Percentiles rank a stretch among this genome's conserved stretches.
Conservation (phyloP, 1,139 yeast genomes). For the Yamadazyma blattariae region DNA sequence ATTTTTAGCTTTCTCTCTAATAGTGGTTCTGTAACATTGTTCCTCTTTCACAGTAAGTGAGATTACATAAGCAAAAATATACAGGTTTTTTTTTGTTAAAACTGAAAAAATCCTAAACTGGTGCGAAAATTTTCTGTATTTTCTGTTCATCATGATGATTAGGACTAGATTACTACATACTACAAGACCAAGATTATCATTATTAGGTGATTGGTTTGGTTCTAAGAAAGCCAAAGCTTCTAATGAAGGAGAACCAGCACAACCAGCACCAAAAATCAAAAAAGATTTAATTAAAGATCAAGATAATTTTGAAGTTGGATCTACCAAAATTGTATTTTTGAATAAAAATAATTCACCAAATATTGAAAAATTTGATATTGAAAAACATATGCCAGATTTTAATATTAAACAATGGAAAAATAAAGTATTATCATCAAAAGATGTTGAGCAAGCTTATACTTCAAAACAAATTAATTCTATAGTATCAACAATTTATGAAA, state of each 20-base stretch:
- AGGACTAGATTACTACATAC: constrained; percentile 12
- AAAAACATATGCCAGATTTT: constrained; percentile 35
- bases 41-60: no score
- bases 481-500: constrained; percentile 25
- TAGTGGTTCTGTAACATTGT: no score
- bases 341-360: constrained; percentile 36
- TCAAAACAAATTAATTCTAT: constrained; percentile 22
- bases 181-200: constrained; percentile 11
- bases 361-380: constrained; percentile 23
- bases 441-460: constrained; percentile 30
- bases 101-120: no score
- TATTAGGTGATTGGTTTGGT: constrained; percentile 23
- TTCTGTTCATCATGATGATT: constrained; percentile 4
- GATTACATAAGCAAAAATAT: no score
- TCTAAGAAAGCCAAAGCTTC: constrained; percentile 9
- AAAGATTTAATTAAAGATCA: constrained; percentile 41
- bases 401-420: constrained; percentile 36
- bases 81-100: no score
- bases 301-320: constrained; percentile 35
- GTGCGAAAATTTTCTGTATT: constrained; percentile 5
- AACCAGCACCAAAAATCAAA: constrained; percentile 13
- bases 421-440: constrained; percentile 19
- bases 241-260: constrained; percentile 8
- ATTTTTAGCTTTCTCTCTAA: no score
- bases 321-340: constrained; percentile 35